Percentiles rank a stretch among this genome's conserved stretches.
Evolutionary conservation across 129 eudicot genomes (phyloP).

Genomic region (Calendula officinalis): DNA sequence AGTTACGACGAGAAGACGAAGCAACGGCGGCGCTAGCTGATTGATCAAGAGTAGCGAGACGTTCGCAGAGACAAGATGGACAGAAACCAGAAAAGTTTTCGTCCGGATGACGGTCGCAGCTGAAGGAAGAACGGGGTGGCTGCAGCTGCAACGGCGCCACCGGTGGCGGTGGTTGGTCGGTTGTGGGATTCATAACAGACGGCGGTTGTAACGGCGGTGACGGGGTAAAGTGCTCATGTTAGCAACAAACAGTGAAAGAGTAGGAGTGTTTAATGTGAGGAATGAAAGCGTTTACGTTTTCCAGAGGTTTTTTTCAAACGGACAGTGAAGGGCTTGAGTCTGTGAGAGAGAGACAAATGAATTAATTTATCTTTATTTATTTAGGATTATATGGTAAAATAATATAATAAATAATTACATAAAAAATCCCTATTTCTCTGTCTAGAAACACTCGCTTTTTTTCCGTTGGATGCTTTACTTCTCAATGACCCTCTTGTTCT

Average conservation of each 20-base stretch:
- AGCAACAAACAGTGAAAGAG: slow-evolving; percentile 12
- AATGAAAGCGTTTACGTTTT: slow-evolving; percentile 28
- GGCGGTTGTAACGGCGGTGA: slow-evolving; percentile 3
- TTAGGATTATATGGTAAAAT: too few relatives aligned
- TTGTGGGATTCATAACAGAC: slow-evolving; percentile 55
- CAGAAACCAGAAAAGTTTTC: slow-evolving; percentile 87
- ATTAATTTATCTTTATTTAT: slow-evolving; percentile 8
- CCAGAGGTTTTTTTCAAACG: slow-evolving; percentile 16
- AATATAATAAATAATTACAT: background rate
- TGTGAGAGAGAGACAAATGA: slow-evolving; percentile 27
- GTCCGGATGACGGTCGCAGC: slow-evolving; percentile 81
- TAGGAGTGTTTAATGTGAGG: slow-evolving; percentile 34
- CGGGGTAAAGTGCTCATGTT: slow-evolving; percentile 38
- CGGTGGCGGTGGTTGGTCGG: slow-evolving; percentile 50
- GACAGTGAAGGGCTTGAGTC: slow-evolving; percentile 29
- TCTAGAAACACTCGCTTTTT: background rate
- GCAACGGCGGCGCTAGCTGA: slow-evolving; percentile 42
- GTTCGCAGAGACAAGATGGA: slow-evolving; percentile 81
- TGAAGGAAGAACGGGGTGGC: slow-evolving; percentile 72
- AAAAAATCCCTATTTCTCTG: background rate
- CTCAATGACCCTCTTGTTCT: slow-evolving; percentile 11
- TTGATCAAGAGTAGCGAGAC: slow-evolving; percentile 71
- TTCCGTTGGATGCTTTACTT: slow-evolving; percentile 48
- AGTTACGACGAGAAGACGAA: slow-evolving; percentile 54
- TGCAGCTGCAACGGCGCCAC: slow-evolving; percentile 49